Evolutionary conservation across 2,329 filamentous ascomycete genomes (phyloP).

Genomic region (Ciborinia camelliae): DNA sequence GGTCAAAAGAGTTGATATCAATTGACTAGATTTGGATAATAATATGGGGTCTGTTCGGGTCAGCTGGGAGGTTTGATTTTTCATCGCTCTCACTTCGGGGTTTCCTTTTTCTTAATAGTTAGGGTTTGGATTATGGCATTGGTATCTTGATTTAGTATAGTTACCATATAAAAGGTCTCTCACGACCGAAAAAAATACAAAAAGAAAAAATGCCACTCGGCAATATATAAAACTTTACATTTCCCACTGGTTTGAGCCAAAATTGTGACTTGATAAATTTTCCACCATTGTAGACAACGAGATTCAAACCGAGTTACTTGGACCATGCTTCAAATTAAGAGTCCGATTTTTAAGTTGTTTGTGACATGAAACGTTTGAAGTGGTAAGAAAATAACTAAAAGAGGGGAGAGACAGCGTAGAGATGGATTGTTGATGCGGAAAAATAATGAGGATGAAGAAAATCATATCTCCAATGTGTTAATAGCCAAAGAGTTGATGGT

Average conservation of each 20-base stretch:
- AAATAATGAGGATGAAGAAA: neutral
- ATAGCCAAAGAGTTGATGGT: neutral
- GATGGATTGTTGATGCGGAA: neutral
- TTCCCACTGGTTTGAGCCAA: neutral
- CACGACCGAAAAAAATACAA: slow-evolving; percentile 21
- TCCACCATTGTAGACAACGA: neutral
- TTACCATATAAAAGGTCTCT: slow-evolving; percentile 17
- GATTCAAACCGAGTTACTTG: neutral
- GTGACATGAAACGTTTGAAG: neutral
- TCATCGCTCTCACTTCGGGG: neutral
- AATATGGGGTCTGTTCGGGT: slow-evolving; percentile 7
- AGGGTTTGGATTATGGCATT: slow-evolving; percentile 16
- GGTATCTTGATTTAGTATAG: slow-evolving; percentile 22
- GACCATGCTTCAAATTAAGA: neutral
- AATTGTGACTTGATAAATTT: neutral
- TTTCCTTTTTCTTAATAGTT: neutral
- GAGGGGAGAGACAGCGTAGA: neutral
- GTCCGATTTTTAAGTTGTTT: neutral
- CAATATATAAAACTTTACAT: slow-evolving; percentile 12
- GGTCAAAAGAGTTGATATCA: slow-evolving; percentile 56
- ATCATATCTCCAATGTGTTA: too few species aligned
- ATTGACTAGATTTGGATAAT: slow-evolving; percentile 15
- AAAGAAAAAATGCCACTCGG: slow-evolving; percentile 30
- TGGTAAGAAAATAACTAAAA: neutral
- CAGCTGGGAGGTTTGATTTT: slow-evolving; percentile 19